Conservation (phyloP, 23 red algal species). For the Gracilaria gracilis region DNA sequence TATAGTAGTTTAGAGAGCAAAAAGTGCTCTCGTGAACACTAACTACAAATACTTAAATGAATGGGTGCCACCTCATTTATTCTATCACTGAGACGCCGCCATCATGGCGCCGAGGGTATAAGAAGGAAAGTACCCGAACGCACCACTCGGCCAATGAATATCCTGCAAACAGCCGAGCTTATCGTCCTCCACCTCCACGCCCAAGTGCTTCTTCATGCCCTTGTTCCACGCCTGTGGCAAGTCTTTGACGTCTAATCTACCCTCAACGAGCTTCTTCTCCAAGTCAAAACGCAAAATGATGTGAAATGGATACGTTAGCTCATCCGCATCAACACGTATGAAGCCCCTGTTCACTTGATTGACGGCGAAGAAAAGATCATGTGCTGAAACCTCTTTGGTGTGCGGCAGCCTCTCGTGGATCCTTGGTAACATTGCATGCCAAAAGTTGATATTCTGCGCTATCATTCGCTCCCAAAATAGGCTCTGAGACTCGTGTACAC, state of each 20-base stretch:
- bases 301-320: too few species aligned
- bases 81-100: too few species aligned
- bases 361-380: too few species aligned
- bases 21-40: too few species aligned
- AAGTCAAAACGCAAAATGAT: too few species aligned
- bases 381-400: too few species aligned
- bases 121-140: slow-evolving; percentile 84
- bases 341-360: too few species aligned
- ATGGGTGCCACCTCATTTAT: too few species aligned
- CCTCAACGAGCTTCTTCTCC: not conserved
- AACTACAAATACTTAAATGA: too few species aligned
- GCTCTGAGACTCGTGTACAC: slow-evolving; percentile 74
- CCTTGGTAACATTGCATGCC: not conserved
- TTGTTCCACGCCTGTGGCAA: slow-evolving; percentile 70
- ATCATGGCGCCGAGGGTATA: slow-evolving; percentile 67
- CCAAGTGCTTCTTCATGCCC: slow-evolving; percentile 70
- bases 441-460: slow-evolving; percentile 66
- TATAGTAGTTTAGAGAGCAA: too few species aligned
- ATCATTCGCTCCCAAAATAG: slow-evolving; percentile 80
- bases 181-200: slow-evolving; percentile 51
- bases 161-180: slow-evolving; percentile 67
- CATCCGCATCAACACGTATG: too few species aligned
- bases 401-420: too few species aligned
- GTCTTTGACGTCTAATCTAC: slow-evolving; percentile 48
- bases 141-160: slow-evolving; percentile 73